phyloP scores from a whole-genome alignment of 768 basidiomycete genomes.

The Suillus paluster region DNA sequence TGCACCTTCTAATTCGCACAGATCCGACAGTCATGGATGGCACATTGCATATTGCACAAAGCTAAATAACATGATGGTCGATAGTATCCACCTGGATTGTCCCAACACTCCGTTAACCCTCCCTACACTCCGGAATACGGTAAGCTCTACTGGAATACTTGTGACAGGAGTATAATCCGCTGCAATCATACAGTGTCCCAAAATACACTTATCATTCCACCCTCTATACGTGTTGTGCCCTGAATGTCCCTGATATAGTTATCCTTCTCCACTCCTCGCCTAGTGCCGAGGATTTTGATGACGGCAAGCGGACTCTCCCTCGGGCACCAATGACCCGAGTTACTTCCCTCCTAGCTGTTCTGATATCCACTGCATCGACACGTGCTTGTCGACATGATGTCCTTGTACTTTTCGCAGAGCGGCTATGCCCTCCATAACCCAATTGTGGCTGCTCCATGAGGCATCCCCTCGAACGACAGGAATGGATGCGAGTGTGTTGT shows the following conservation, averaged over 20 bases:
- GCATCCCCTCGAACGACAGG: conserved; percentile 31
- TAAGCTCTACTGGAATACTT: not conserved
- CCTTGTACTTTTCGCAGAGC: conserved; percentile 33
- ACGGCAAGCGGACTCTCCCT: conserved; percentile 1
- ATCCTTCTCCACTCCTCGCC: conserved; percentile 6
- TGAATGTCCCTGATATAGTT: conserved; percentile 15
- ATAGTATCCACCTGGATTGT: not conserved
- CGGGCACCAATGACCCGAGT: not conserved
- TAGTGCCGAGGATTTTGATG: not conserved
- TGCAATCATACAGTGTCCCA: conserved; percentile 21
- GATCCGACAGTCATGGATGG: conserved; percentile 1
- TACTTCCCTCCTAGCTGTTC: conserved; percentile 34
- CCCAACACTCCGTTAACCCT: not conserved
- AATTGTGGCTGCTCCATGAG: conserved; percentile 32
- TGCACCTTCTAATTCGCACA: conserved; percentile 4
- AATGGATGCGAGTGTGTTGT: conserved; percentile 30
- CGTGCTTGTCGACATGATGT: conserved; percentile 34
- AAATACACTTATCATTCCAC: conserved; percentile 12
- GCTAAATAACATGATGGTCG: not conserved
- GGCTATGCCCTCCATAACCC: conserved; percentile 37
- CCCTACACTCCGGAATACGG: not conserved
- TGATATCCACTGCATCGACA: conserved; percentile 32
- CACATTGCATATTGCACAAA: not conserved
- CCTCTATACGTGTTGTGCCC: conserved; percentile 22
- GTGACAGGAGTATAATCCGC: conserved; percentile 27